Evolutionary conservation across 805 yeast species (phyloP), one percentile per base, ranked within the genome.

Genomic region (Lipomyces kockii): DNA sequence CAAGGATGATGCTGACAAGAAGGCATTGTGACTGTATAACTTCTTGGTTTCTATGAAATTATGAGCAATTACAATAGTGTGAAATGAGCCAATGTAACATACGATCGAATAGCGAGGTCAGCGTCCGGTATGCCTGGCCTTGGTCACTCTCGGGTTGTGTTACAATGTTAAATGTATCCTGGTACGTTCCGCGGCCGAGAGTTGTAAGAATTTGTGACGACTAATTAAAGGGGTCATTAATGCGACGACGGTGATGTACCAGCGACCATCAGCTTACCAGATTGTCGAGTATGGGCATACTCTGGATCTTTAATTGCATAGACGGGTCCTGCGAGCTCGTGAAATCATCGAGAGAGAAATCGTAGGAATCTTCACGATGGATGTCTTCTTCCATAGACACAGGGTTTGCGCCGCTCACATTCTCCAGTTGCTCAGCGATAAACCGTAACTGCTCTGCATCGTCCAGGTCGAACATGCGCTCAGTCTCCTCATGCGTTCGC

Each of bases 161-260:
- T 1, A 91, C 91, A 49, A 90, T 80, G 57, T 87, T 88, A 72
- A 91, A 81, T 8, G 91, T 85, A 60, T 89, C 90, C 74, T 90
- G 91, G 74, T 89, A 89, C 2, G 96, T 89, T 3, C 89, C 89
- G 32, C 85, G 82, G 8, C 91, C 89, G 51, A 92, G 85, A 1
- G 89, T 81, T 69, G 95, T 82, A 63, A 93, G 80, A 22, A 93
- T 81, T 76, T 93, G 98, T 1, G 92, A 85, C 0, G 97, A 86
- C 62, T 67, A 49, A 39, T 27, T 2, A 49, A 12, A 17, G 32
- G 12, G 46, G 3, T 52, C n/a, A 11, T 7, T 14, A 11, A n/a
- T 17, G 37, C 12, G 49, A 29, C 39, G 4, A 52, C 20, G 12
- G 5, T 14, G 17, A 17, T 25, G 27, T 37, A 53, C 39, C 25